Conservation (phyloP, 2,329 filamentous ascomycete species). For the Colletotrichum sp. region DNA sequence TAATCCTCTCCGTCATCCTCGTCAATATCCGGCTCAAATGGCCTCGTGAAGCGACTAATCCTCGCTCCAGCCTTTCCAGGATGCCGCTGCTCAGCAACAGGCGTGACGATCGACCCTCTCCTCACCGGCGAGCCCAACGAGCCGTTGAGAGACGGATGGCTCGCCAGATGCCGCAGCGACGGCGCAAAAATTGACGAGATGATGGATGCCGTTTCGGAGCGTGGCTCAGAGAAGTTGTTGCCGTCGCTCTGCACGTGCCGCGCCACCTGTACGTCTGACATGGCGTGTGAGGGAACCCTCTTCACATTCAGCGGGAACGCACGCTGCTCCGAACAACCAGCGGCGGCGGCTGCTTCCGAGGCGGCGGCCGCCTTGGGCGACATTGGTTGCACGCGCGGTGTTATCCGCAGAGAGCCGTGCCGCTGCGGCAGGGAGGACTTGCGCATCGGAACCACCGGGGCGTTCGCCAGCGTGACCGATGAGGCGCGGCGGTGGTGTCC, state of each 20-base stretch:
- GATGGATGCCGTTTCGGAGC: slow-evolving; percentile 9
- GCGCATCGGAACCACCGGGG: neutral
- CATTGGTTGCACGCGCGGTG: neutral
- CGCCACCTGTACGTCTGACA: neutral
- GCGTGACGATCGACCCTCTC: neutral
- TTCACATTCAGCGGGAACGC: neutral
- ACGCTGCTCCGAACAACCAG: neutral
- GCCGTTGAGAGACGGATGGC: neutral
- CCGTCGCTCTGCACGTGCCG: neutral
- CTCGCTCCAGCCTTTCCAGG: slow-evolving; percentile 15
- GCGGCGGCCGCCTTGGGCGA: neutral
- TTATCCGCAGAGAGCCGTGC: neutral
- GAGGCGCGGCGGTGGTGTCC: neutral
- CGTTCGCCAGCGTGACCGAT: neutral
- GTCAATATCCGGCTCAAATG: slow-evolving; percentile 8
- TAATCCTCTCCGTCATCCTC: slow-evolving; percentile 5
- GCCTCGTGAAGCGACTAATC: slow-evolving; percentile 14
- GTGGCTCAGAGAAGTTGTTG: neutral
- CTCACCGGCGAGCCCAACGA: neutral
- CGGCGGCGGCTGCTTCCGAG: neutral
- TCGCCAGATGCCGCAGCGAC: slow-evolving; percentile 9
- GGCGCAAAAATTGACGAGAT: slow-evolving; percentile 18
- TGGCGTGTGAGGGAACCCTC: neutral
- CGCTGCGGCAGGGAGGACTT: neutral
- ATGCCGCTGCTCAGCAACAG: slow-evolving; percentile 12